Conservation (phyloP, 495 filamentous ascomycete species). For the Penicillium salamii region DNA sequence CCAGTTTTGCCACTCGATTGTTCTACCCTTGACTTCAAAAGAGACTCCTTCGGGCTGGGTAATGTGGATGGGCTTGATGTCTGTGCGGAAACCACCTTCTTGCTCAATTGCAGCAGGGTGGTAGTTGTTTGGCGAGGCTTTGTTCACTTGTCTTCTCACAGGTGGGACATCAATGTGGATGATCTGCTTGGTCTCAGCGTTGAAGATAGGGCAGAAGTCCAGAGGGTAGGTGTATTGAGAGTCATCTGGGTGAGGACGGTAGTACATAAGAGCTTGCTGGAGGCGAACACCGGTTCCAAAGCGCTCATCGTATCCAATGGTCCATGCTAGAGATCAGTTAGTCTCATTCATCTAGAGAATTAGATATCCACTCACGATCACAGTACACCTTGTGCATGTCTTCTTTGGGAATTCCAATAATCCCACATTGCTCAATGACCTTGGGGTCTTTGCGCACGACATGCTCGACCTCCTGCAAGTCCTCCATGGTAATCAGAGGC, state of each 20-base stretch:
- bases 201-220: conserved; percentile 93
- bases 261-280: conserved; percentile 96
- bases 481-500: conserved; percentile 94
- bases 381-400: conserved; percentile 95
- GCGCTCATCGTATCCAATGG: conserved; percentile 91
- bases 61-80: conserved; percentile 91
- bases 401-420: conserved; percentile 79
- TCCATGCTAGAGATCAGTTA: conserved; percentile 64
- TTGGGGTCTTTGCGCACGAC: conserved; percentile 75
- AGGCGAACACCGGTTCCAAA: conserved; percentile 78
- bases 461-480: conserved; percentile 83
- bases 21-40: conserved; percentile 74
- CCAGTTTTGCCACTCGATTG: conserved; percentile 95
- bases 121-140: conserved; percentile 74
- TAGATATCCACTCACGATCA: conserved; percentile 58
- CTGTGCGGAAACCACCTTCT: conserved; percentile 72
- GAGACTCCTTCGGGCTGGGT: conserved; percentile 93
- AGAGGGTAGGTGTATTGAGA: conserved; percentile 89
- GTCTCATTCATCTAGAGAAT: not conserved
- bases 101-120: conserved; percentile 69
- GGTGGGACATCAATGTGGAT: conserved; percentile 87
- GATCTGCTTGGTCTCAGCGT: conserved; percentile 77
- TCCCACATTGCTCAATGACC: conserved; percentile 88
- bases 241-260: conserved; percentile 81
- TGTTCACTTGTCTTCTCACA: conserved; percentile 74